Conservation (phyloP, 176 grass and related monocot species). For the Triticum timopheevii region DNA sequence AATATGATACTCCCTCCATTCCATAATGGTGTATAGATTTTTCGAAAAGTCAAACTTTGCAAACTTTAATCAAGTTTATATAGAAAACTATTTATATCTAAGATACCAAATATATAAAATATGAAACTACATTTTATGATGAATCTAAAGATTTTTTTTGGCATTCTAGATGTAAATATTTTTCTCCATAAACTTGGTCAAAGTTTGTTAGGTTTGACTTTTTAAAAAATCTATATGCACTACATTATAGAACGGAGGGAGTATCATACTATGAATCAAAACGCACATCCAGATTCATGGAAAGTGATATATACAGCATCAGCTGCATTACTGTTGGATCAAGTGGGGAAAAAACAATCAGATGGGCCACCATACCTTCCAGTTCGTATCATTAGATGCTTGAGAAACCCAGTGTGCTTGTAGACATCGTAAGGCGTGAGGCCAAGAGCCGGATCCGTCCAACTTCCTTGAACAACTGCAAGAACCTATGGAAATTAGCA, state of each 20-base stretch:
- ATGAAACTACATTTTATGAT: no score
- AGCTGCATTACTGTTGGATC: conserved; percentile 7
- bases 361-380: conserved; percentile 61
- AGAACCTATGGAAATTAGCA: conserved; percentile 94
- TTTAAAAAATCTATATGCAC: no score
- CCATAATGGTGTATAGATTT: no score
- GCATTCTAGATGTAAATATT: no score
- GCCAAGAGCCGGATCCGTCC: conserved; percentile 66
- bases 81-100: no score
- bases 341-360: neutral
- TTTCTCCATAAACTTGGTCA: no score
- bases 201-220: no score
- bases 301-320: neutral
- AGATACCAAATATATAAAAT: no score
- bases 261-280: neutral
- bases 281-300: neutral
- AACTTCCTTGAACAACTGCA: conserved; percentile 92
- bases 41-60: no score
- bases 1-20: neutral
- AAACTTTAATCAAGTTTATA: no score
- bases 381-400: conserved; percentile 91
- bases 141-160: no score
- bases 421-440: conserved; percentile 73
- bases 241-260: no score
- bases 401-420: conserved; percentile 78